Conservation (phyloP, 176 grass and related monocot genomes). For the Cymbopogon citratus region DNA sequence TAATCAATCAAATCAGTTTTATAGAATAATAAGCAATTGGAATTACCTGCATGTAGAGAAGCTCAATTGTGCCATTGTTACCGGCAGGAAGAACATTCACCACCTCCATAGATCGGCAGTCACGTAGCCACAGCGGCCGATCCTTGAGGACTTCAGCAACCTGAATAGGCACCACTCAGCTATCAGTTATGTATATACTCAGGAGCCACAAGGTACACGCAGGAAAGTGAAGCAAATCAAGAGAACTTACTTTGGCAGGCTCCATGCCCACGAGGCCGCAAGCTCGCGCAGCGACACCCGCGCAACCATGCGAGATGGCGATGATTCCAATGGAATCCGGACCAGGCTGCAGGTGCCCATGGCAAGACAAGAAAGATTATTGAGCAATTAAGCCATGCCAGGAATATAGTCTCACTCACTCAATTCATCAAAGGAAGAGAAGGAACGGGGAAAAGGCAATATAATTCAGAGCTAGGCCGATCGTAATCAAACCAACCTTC, state of each 20-base stretch:
- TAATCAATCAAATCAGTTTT: background rate
- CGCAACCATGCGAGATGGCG: slow-evolving; percentile 91
- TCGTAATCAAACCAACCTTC: slow-evolving; percentile 39
- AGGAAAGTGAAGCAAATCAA: background rate
- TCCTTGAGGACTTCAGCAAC: slow-evolving; percentile 96
- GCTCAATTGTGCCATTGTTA: slow-evolving; percentile 72
- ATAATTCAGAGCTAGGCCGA: background rate
- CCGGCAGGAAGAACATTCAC: slow-evolving; percentile 65
- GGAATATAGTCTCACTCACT: background rate
- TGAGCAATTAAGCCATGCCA: background rate
- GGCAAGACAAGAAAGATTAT: background rate
- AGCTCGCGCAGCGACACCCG: slow-evolving; percentile 82
- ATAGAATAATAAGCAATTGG: background rate
- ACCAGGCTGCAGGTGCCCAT: slow-evolving; percentile 70
- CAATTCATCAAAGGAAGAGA: background rate
- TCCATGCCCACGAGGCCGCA: slow-evolving; percentile 94
- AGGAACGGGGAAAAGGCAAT: background rate
- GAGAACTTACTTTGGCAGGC: slow-evolving; percentile 61
- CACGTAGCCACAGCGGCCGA: slow-evolving; percentile 58
- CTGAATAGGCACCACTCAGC: slow-evolving; percentile 26
- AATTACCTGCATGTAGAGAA: slow-evolving; percentile 98
- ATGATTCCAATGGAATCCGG: slow-evolving; percentile 99
- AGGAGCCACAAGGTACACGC: background rate
- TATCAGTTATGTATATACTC: background rate
- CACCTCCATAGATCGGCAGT: slow-evolving; percentile 85